Percentiles rank a stretch among this genome's conserved stretches.
phyloP scores from a whole-genome alignment of 169 alveolate species.

The Eimeria maxima region DNA sequence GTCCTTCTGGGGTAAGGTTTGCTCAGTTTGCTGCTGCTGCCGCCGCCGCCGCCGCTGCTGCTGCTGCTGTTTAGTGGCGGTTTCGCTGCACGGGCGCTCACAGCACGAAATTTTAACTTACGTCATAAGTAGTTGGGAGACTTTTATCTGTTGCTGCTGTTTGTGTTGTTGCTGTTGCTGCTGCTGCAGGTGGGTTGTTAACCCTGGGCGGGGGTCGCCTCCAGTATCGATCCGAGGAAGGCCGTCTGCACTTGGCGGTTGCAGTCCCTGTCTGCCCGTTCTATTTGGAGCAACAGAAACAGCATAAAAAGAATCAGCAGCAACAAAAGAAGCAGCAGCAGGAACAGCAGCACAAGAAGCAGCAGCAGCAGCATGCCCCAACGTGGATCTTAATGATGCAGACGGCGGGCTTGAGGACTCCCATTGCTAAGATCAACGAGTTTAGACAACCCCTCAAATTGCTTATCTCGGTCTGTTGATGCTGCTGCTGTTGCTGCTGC shows the following conservation, averaged over 20 bases:
- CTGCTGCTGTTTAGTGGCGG: background rate
- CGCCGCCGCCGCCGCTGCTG: too few species aligned
- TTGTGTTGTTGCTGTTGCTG: background rate
- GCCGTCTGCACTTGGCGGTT: background rate
- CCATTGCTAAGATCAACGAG: slow-evolving; percentile 4
- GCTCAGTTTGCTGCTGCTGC: background rate
- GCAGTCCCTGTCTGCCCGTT: slow-evolving; percentile 17
- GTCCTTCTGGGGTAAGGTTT: slow-evolving; percentile 46
- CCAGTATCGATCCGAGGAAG: slow-evolving; percentile 2
- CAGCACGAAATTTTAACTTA: too few species aligned
- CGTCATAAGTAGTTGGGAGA: too few species aligned
- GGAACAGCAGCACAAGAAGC: too few species aligned
- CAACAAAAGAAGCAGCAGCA: too few species aligned
- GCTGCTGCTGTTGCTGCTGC: slow-evolving; percentile 55
- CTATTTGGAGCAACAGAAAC: slow-evolving; percentile 6
- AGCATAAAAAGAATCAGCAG: background rate
- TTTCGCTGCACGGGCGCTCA: too few species aligned
- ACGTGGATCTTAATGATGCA: slow-evolving; percentile 32
- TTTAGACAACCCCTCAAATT: slow-evolving; percentile 1
- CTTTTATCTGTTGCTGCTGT: slow-evolving; percentile 28
- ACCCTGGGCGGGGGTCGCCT: background rate
- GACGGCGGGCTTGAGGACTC: background rate
- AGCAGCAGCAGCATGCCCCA: background rate
- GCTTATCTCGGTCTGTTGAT: background rate
- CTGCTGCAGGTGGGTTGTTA: slow-evolving; percentile 28